Conservation (phyloP, 257 asterid genomes). For the Lantana camara region DNA sequence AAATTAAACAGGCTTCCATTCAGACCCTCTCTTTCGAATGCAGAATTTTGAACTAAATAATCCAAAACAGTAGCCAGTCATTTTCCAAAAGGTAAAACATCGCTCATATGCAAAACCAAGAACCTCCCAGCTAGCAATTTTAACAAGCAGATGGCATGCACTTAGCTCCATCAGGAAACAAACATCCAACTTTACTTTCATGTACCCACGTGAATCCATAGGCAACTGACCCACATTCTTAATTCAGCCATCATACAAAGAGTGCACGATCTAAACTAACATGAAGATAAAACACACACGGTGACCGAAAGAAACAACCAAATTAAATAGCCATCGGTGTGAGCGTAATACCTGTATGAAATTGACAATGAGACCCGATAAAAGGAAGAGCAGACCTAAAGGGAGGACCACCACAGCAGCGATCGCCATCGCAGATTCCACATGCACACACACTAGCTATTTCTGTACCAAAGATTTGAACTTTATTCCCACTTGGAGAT, state of each 20-base stretch:
- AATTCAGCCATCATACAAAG: neutral
- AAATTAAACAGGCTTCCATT: neutral
- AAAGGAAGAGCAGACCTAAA: conserved; percentile 64
- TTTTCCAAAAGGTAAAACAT: neutral
- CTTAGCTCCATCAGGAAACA: conserved; percentile 2
- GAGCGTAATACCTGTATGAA: conserved; percentile 58
- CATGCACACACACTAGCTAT: neutral
- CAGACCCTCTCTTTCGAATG: neutral
- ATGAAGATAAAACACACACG: no score
- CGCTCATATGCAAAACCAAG: neutral
- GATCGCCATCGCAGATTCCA: conserved; percentile 61
- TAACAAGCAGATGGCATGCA: neutral
- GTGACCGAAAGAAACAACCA: neutral
- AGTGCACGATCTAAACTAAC: conserved; percentile 5
- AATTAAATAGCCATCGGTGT: neutral
- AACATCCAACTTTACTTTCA: conserved; percentile 4
- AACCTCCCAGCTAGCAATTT: neutral
- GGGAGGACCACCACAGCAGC: conserved; percentile 74
- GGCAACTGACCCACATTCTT: conserved; percentile 10
- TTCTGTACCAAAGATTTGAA: neutral
- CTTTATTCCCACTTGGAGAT: neutral
- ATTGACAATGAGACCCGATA: conserved; percentile 76
- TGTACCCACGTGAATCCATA: neutral
- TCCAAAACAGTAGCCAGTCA: neutral
- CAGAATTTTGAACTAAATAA: neutral